These are phyloP conservation scores for Tolypocladium guangdongense DNA, from an alignment of 2,329 filamentous ascomycete species.

Conservation along the genomic window DNA sequence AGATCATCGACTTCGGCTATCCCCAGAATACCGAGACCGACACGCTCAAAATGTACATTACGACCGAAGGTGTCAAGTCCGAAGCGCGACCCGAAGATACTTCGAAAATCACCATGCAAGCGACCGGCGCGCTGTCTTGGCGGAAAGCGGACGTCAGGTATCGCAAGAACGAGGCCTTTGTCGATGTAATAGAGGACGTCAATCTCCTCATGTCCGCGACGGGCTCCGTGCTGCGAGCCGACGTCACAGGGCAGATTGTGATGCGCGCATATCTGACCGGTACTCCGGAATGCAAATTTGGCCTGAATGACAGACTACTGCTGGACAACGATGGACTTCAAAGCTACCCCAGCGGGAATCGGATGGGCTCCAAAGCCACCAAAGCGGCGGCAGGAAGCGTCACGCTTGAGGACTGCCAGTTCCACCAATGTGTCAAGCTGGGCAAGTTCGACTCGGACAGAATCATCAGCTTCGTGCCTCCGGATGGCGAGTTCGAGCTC, in stretches of 20 bases:
- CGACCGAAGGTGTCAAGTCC: constrained; percentile 95
- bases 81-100: constrained; percentile 81
- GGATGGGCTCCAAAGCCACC: constrained; percentile 75
- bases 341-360: constrained; percentile 62
- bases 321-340: constrained; percentile 66
- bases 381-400: constrained; percentile 93
- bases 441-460: constrained; percentile 94
- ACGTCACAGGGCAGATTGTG: constrained; percentile 94
- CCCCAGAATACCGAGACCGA: constrained; percentile 98
- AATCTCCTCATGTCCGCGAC: constrained; percentile 99
- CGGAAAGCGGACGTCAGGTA: constrained; percentile 96
- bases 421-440: constrained; percentile 97
- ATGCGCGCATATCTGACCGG: constrained; percentile 97
- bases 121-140: constrained; percentile 94
- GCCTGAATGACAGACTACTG: constrained; percentile 86
- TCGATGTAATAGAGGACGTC: constrained; percentile 98
- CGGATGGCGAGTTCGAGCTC: constrained; percentile 94
- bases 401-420: constrained; percentile 94
- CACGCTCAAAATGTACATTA: constrained; percentile 99
- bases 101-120: constrained; percentile 98
- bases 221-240: constrained; percentile 85
- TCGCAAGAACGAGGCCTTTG: constrained; percentile 98
- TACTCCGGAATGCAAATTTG: constrained; percentile 97
- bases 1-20: constrained; percentile 98
- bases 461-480: constrained; percentile 94